Conservation (phyloP, 306 rosid species). For the Alnus glutinosa region DNA sequence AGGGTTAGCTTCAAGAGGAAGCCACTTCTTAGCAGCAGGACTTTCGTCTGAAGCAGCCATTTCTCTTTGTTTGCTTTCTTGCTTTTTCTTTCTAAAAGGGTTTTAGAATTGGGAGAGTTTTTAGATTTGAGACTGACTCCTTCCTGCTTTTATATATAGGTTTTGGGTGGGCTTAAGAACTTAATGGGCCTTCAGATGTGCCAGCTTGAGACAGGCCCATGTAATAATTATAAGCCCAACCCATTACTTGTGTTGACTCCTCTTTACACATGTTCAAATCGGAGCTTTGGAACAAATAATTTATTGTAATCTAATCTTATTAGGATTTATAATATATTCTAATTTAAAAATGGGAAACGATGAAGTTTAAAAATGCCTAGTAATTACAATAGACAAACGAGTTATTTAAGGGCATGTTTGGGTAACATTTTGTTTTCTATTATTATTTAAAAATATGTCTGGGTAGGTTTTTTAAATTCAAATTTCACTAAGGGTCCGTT, state of each 20-base stretch:
- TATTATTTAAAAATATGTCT: too few species aligned
- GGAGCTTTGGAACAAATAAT: too few species aligned
- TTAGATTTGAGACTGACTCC: neutral
- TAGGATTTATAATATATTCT: too few species aligned
- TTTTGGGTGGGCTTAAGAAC: slow-evolving; percentile 18
- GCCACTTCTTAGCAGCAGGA: slow-evolving; percentile 77
- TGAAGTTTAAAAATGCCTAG: too few species aligned
- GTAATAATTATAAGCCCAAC: neutral
- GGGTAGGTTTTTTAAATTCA: too few species aligned
- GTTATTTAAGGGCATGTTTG: too few species aligned
- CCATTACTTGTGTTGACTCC: neutral
- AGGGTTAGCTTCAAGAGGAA: slow-evolving; percentile 99
- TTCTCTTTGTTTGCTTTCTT: neutral
- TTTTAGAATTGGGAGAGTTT: too few species aligned
- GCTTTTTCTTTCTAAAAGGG: neutral
- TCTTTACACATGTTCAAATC: neutral
- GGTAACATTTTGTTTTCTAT: too few species aligned
- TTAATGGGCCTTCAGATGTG: neutral
- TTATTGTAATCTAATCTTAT: too few species aligned
- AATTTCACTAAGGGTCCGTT: too few species aligned
- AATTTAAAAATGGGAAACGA: too few species aligned
- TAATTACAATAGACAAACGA: too few species aligned
- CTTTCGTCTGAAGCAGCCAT: slow-evolving; percentile 62
- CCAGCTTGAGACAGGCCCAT: neutral
- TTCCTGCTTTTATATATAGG: slow-evolving; percentile 25